Evolutionary conservation across 441 rosid species (phyloP), one percentile per base, ranked within the genome.

Genomic region (Brassica hybrid): DNA sequence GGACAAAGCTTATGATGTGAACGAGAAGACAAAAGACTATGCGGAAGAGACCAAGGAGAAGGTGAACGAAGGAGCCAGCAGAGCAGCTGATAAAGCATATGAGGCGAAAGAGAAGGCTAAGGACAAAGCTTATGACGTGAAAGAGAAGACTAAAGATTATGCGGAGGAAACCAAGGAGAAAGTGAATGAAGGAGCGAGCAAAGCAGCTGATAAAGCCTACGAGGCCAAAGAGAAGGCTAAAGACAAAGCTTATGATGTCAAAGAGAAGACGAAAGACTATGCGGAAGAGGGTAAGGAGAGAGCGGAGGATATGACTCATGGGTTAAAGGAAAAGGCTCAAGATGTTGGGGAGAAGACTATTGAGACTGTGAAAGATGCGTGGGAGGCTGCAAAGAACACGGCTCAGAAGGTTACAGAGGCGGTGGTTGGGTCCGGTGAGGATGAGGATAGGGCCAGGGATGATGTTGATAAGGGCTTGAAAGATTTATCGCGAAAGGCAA

Each of bases 381-480:
- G n/a, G n/a, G n/a, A n/a, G n/a, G n/a, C n/a, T n/a, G n/a, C n/a
- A n/a, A n/a, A n/a, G n/a, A n/a, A n/a, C n/a, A n/a, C n/a, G n/a
- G n/a, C n/a, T n/a, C n/a, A n/a, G n/a, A n/a, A n/a, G n/a, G n/a
- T n/a, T n/a, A n/a, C n/a, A n/a, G n/a, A n/a, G n/a, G 87, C 88
- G 0, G 88, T 85, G n/a, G 85, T 85, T 5, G 97, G 97, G 30
- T 86, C 88, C 12, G 81, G 79, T 3, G 83, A 76, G 1, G 84
- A 85, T 9, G 83, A 69, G 5, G 75, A 77, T 59, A 72, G 0
- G 43, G 69, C 76, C 13, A 7, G 56, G 3, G 63, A 72, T 65
- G 81, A 65, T 57, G 81, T 76, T 78, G 89, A 84, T 23, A 87
- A 83, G 58, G 87, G 83, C 58, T 82, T 75, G 25, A 73, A 19